A percentile compares a stretch with the other conserved stretches of the same genome.
phyloP scores from a whole-genome alignment of 495 filamentous ascomycete genomes.

The Neurospora sublineolata region DNA sequence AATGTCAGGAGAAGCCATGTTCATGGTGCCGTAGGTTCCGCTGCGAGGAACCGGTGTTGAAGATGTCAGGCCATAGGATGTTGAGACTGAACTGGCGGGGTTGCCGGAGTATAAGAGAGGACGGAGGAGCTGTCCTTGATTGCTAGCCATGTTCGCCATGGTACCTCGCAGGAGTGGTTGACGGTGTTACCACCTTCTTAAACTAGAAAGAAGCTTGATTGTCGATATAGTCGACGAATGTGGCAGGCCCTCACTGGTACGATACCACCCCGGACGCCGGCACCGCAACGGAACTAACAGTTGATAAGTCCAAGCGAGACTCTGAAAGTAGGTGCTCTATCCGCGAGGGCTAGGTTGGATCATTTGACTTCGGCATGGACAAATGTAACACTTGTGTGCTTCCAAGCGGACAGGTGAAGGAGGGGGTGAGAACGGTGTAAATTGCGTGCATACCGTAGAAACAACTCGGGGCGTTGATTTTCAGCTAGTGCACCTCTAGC shows the following conservation, averaged over 20 bases:
- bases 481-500: too few relatives aligned
- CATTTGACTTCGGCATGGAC: background rate
- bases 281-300: background rate
- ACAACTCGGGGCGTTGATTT: too few relatives aligned
- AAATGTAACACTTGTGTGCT: background rate
- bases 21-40: background rate
- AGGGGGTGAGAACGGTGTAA: background rate
- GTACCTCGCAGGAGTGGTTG: background rate
- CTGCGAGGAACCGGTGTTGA: background rate
- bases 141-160: background rate
- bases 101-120: background rate
- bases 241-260: background rate
- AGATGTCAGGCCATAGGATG: background rate
- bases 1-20: constrained; percentile 4
- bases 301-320: background rate
- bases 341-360: background rate
- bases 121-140: background rate
- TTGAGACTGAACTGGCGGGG: background rate
- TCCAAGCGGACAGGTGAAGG: background rate
- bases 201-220: background rate
- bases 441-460: background rate
- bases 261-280: background rate
- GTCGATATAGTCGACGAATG: background rate
- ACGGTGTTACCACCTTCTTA: background rate
- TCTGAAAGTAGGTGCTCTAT: background rate